Conservation (phyloP, 306 rosid genomes). For the Corylus americana region DNA sequence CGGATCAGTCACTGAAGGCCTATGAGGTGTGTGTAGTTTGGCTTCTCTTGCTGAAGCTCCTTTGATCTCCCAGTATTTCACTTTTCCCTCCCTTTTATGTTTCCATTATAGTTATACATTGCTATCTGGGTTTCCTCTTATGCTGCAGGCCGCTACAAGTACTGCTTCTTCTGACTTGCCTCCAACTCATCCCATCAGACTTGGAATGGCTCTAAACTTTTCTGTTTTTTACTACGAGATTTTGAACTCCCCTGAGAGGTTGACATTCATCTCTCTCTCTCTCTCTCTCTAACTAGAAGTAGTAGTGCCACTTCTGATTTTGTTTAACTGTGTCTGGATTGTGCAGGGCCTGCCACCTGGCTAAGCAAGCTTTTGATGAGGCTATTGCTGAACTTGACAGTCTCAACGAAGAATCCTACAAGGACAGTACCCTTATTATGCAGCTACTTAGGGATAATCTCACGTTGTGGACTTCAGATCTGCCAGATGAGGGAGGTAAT, state of each 20-base stretch:
- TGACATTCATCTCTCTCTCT: neutral
- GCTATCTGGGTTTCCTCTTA: neutral
- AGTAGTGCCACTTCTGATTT: neutral
- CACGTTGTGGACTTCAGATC: constrained; percentile 69
- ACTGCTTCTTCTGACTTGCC: constrained; percentile 49
- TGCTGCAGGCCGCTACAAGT: constrained; percentile 37
- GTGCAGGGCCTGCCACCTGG: constrained; percentile 47
- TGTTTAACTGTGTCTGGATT: neutral
- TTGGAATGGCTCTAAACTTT: constrained; percentile 69
- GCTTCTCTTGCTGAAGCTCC: constrained; percentile 15
- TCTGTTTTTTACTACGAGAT: constrained; percentile 80
- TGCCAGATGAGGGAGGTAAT: constrained; percentile 60
- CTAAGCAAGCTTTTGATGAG: constrained; percentile 49
- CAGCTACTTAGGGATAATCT: constrained; percentile 81
- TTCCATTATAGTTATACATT: neutral
- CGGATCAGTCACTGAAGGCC: constrained; percentile 46
- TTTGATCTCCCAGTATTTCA: neutral
- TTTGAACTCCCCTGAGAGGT: constrained; percentile 74
- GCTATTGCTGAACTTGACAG: constrained; percentile 46
- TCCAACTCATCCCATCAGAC: constrained; percentile 63
- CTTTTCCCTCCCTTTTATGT: neutral
- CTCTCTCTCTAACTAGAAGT: neutral
- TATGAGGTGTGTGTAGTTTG: constrained; percentile 32
- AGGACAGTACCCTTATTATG: constrained; percentile 66
- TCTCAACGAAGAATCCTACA: constrained; percentile 65